Conservation (phyloP, 2,329 filamentous ascomycete species). For the Daldinia eschscholtzii region DNA sequence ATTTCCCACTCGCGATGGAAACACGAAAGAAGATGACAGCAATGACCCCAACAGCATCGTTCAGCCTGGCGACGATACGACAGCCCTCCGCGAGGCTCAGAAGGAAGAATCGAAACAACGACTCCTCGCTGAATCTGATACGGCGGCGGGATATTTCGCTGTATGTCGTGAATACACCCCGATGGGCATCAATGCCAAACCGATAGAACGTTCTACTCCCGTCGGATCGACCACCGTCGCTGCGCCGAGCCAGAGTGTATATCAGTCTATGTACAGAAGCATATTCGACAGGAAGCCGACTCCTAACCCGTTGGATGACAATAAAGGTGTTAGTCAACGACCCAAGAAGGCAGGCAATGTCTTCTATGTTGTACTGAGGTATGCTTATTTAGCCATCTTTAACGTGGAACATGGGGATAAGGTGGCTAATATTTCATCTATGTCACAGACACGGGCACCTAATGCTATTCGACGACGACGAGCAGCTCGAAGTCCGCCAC, state of each 20-base stretch:
- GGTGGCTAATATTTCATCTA: conserved; percentile 33
- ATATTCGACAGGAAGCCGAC: conserved; percentile 85
- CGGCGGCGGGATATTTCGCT: conserved; percentile 93
- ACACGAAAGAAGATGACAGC: conserved; percentile 50
- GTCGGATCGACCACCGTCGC: conserved; percentile 80
- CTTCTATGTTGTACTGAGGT: conserved; percentile 93
- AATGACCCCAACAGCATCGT: conserved; percentile 60
- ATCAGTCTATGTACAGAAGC: conserved; percentile 97
- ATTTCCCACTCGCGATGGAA: conserved; percentile 67
- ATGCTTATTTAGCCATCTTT: conserved; percentile 49
- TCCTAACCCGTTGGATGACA: conserved; percentile 62
- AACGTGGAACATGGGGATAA: conserved; percentile 9
- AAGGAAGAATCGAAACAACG: conserved; percentile 72
- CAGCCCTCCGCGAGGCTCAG: conserved; percentile 71
- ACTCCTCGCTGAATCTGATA: conserved; percentile 74
- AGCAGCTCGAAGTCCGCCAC: conserved; percentile 94
- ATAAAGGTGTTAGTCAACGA: conserved; percentile 63
- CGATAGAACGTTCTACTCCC: conserved; percentile 86
- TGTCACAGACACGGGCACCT: conserved; percentile 86
- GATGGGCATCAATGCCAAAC: conserved; percentile 91
- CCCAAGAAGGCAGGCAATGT: conserved; percentile 82
- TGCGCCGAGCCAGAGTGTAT: conserved; percentile 90
- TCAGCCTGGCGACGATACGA: conserved; percentile 73
- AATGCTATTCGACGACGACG: conserved; percentile 96
- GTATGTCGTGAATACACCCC: conserved; percentile 93